Evolutionary conservation across 257 asterid genomes (phyloP).

Genomic region (Fraxinus cuspidata): DNA sequence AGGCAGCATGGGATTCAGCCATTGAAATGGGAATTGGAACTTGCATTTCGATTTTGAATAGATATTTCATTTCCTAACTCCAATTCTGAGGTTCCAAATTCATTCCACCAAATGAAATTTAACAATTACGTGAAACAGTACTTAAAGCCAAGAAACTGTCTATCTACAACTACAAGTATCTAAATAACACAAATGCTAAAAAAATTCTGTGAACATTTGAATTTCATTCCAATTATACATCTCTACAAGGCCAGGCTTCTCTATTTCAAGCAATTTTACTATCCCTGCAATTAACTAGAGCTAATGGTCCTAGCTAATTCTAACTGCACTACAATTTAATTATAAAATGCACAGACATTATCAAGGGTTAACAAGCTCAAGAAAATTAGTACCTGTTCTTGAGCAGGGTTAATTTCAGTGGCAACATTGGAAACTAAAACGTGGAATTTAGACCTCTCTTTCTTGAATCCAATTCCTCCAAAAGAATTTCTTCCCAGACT

Average conservation of each 20-base stretch:
- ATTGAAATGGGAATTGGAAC: background rate
- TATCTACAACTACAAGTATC: background rate
- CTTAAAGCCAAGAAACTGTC: background rate
- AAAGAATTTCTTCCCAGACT: constrained; percentile 51
- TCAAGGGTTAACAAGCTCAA: background rate
- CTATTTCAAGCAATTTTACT: background rate
- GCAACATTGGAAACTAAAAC: constrained; percentile 70
- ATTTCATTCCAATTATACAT: background rate
- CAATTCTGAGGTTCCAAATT: background rate
- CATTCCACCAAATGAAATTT: background rate
- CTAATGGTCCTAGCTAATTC: background rate
- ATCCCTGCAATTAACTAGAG: background rate
- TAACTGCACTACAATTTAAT: background rate
- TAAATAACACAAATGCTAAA: background rate
- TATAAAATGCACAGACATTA: background rate
- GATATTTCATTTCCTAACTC: background rate
- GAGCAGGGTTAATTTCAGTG: constrained; percentile 66
- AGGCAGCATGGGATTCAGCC: background rate
- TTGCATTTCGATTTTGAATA: background rate
- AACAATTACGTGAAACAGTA: too few species aligned
- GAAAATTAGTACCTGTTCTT: constrained; percentile 46
- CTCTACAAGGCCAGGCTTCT: background rate
- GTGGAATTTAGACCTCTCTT: constrained; percentile 54
- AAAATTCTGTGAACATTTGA: background rate
- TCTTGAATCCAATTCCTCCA: constrained; percentile 56